phyloP scores from a whole-genome alignment of 805 yeast species.

The Metahyphopichia silvanorum region DNA sequence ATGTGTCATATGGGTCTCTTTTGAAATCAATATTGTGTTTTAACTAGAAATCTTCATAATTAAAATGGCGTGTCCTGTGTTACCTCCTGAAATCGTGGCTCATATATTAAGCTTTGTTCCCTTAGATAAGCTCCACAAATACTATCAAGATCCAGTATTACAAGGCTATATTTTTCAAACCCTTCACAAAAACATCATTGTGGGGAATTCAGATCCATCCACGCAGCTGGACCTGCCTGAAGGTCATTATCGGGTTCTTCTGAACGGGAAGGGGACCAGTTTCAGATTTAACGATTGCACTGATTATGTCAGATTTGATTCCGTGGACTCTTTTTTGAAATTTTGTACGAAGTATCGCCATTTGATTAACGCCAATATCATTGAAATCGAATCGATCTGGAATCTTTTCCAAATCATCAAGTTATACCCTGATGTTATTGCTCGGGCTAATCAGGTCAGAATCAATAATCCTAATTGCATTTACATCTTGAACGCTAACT shows the following conservation, averaged over 20 bases:
- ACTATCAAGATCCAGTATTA: neutral
- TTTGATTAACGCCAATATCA: neutral
- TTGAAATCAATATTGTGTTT: too few species aligned
- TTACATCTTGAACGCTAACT: neutral
- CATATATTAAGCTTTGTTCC: neutral
- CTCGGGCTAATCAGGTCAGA: neutral
- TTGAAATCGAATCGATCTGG: conserved; percentile 2
- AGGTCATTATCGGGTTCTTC: neutral
- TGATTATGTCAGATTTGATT: conserved; percentile 1
- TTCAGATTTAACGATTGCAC: neutral
- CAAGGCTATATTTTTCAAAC: neutral
- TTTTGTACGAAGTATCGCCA: neutral
- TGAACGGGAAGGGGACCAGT: neutral
- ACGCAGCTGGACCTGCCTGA: neutral
- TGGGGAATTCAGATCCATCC: neutral
- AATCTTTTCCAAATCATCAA: conserved; percentile 1
- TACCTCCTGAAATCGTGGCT: neutral
- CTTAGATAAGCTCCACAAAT: neutral
- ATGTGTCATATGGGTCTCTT: too few species aligned
- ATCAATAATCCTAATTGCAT: conserved; percentile 1
- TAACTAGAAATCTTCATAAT: too few species aligned
- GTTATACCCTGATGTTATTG: neutral
- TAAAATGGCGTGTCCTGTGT: too few species aligned
- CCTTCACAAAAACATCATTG: neutral
- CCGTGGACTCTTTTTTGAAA: neutral